Conservation (phyloP, 2,329 filamentous ascomycete genomes). For the Paecilomyces variotii region DNA sequence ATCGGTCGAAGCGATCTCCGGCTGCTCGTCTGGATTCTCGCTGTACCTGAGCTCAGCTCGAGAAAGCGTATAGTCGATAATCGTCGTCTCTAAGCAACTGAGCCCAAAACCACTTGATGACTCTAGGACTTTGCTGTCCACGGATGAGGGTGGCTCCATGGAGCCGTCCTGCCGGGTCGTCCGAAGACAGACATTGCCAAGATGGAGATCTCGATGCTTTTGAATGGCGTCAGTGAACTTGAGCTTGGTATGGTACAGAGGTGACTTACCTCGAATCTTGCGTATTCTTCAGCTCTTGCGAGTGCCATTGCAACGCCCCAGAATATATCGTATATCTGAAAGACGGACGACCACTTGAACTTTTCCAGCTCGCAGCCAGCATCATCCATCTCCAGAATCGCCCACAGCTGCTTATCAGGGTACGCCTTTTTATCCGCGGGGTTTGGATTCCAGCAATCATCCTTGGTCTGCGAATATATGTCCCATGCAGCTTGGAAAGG, state of each 20-base stretch:
- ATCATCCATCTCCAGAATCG: slow-evolving; percentile 59
- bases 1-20: slow-evolving; percentile 32
- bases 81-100: slow-evolving; percentile 52
- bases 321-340: slow-evolving; percentile 55
- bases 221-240: slow-evolving; percentile 5
- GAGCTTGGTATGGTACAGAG: not conserved
- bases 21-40: slow-evolving; percentile 14
- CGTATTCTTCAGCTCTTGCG: slow-evolving; percentile 52
- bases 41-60: slow-evolving; percentile 43
- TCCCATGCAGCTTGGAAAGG: slow-evolving; percentile 43
- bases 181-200: slow-evolving; percentile 58
- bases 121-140: slow-evolving; percentile 20
- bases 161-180: slow-evolving; percentile 21
- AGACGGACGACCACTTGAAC: slow-evolving; percentile 33
- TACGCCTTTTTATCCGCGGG: slow-evolving; percentile 48
- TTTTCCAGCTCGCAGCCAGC: slow-evolving; percentile 52
- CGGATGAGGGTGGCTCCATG: slow-evolving; percentile 25
- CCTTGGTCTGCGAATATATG: slow-evolving; percentile 32
- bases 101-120: slow-evolving; percentile 40
- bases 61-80: slow-evolving; percentile 62
- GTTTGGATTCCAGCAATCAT: slow-evolving; percentile 47
- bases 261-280: slow-evolving; percentile 46
- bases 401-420: slow-evolving; percentile 51
- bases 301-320: slow-evolving; percentile 58
- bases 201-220: slow-evolving; percentile 56